Percentiles rank a stretch among this genome's conserved stretches.
Evolutionary conservation across 2,329 filamentous ascomycete species (phyloP).

Genomic region (Colletotrichum paranaense): DNA sequence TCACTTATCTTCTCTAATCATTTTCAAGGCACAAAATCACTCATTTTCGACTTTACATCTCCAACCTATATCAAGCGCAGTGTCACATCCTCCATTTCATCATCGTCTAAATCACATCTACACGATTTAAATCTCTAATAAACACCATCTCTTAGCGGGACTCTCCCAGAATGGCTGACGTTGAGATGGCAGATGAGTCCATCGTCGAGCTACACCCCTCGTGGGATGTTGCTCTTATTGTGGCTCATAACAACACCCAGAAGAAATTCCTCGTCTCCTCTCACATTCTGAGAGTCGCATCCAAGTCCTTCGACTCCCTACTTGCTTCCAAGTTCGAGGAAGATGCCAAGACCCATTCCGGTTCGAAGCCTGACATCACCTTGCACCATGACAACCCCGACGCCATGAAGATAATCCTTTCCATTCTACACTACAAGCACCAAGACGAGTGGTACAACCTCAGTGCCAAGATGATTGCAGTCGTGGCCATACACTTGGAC

Average conservation of each 20-base stretch:
- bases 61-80: neutral
- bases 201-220: neutral
- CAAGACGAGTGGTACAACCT: neutral
- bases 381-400: neutral
- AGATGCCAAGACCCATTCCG: neutral
- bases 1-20: neutral
- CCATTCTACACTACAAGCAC: neutral
- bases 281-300: neutral
- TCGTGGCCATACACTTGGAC: neutral
- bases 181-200: neutral
- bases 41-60: neutral
- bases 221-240: slow-evolving; percentile 2
- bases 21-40: neutral
- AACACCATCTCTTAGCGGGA: neutral
- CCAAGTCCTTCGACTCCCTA: neutral
- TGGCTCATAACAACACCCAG: neutral
- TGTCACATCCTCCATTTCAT: neutral
- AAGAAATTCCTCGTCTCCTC: slow-evolving; percentile 1
- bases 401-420: slow-evolving; percentile 9
- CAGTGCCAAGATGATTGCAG: neutral
- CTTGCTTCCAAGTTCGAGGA: neutral
- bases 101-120: no score
- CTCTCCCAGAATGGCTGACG: neutral
- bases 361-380: neutral
- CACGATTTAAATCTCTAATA: neutral